These are phyloP conservation scores for Pseudogymnoascus sp. DNA, from an alignment of 2,329 filamentous ascomycete species.

Conservation along the genomic window DNA sequence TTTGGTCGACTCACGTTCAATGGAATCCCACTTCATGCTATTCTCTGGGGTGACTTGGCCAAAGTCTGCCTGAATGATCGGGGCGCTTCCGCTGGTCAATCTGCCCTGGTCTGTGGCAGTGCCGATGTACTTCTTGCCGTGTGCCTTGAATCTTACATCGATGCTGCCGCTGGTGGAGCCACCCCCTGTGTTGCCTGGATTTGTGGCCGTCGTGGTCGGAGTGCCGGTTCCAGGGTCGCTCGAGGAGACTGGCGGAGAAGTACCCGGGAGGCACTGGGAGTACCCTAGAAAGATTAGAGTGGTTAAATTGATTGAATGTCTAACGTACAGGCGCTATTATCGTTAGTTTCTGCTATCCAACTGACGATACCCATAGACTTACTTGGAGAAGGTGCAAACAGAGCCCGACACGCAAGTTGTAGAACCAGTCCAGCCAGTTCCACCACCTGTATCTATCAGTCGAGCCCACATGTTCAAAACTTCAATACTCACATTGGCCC, in stretches of 20 bases:
- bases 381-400: slow-evolving; percentile 22
- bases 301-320: background rate
- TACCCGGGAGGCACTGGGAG: slow-evolving; percentile 21
- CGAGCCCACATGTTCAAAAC: background rate
- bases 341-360: background rate
- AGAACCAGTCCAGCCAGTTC: slow-evolving; percentile 23
- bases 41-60: slow-evolving; percentile 61
- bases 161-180: slow-evolving; percentile 9
- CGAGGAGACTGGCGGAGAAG: background rate
- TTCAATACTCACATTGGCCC: background rate
- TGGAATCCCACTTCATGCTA: slow-evolving; percentile 61
- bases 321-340: background rate
- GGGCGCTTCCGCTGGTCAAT: background rate
- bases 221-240: slow-evolving; percentile 6
- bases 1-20: slow-evolving; percentile 31
- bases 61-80: slow-evolving; percentile 49
- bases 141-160: background rate
- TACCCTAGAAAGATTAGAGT: slow-evolving; percentile 11
- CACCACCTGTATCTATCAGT: slow-evolving; percentile 21
- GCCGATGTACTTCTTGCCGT: slow-evolving; percentile 12
- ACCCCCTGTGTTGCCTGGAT: slow-evolving; percentile 4
- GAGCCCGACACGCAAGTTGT: slow-evolving; percentile 26
- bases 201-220: slow-evolving; percentile 9
- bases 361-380: background rate
- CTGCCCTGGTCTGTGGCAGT: slow-evolving; percentile 5